Base-by-base conservation (phyloP, 495 filamentous ascomycete genomes). In the Daldinia loculata region DNA sequence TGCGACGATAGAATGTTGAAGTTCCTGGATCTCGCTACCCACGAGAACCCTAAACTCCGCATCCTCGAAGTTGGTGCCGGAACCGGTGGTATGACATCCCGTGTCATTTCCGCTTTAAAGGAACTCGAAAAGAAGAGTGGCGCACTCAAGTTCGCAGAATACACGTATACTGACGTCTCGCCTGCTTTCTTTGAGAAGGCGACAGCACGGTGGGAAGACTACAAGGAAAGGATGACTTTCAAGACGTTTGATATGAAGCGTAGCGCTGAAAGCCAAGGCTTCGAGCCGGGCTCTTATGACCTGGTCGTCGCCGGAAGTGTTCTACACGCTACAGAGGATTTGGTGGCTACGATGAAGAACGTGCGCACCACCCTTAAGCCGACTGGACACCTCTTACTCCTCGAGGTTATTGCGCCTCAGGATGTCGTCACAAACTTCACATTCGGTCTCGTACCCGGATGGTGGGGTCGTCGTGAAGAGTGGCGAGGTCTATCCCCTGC, bases 151-250 rank as follows among this genome's bases (percentile, higher is more conserved):
- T 82, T 79, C 67, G 27, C 67, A 22, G 77, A 80, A 5, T 85
- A 84, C 61, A 75, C 72, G 1, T 88, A 86, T 61, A 88, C 86
- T 1, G 87, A 89, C 56, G 80, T 88, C 2, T 87, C 85, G 0
- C 67, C 81, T 3, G 78, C 78, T 0, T 88, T 87, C 66, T 87
- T 88, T 34, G 81, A 84, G 51, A 79, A 77, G 27, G 78, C 78
- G 0, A 63, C 67, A 12, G 70, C 76, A n/a, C 34, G 61, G 5
- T 78, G 72, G 29, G 19, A 52, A 0, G 52, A 56, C 6, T 56
- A 64, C 24, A 53, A 71, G 19, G 55, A 70, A 3, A 63, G 72
- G 22, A 71, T 82, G 66, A 69, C 41, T 2, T 82, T 80, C 69
- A 70, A 72, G 34, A 74, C 61, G 0, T 68, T 84, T 26, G 77